A percentile compares a stretch with the other conserved stretches of the same genome.
Conservation (phyloP, 345 rosid genomes). For the Eutrema heterophyllum region DNA sequence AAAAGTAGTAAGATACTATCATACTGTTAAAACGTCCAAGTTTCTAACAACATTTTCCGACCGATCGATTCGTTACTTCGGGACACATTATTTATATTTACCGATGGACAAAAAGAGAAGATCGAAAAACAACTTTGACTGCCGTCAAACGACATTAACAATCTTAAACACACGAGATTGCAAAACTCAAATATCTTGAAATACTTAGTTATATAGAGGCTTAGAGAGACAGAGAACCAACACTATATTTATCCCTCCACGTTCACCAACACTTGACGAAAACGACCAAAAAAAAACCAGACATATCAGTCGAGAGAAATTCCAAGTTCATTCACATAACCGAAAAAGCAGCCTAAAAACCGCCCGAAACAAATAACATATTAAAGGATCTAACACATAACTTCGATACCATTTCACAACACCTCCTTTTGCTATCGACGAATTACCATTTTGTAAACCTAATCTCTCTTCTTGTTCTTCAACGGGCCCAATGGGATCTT, state of each 20-base stretch:
- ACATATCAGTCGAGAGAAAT: not conserved
- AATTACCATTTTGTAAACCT: slow-evolving; percentile 18
- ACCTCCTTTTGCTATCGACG: not conserved
- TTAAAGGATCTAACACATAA: slow-evolving; percentile 6
- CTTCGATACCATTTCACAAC: slow-evolving; percentile 29
- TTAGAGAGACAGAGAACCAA: not conserved
- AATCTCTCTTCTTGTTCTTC: slow-evolving; percentile 70
- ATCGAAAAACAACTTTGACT: not conserved
- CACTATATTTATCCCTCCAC: slow-evolving; percentile 11
- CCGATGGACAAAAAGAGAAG: slow-evolving; percentile 20
- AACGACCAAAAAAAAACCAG: not conserved
- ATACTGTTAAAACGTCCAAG: too few species aligned
- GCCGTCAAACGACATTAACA: not conserved
- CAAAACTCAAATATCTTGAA: not conserved
- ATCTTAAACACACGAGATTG: not conserved
- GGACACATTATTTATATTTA: too few species aligned
- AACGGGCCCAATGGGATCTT: slow-evolving; percentile 65
- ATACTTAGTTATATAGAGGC: not conserved
- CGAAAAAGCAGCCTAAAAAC: slow-evolving; percentile 4
- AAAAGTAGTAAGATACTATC: too few species aligned
- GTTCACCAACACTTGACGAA: slow-evolving; percentile 15
- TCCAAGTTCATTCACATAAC: slow-evolving; percentile 30
- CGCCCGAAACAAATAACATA: not conserved
- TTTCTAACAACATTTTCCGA: too few species aligned
- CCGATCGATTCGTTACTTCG: too few species aligned